These are phyloP conservation scores for Stagonosporopsis tanaceti DNA, from an alignment of 2,329 filamentous ascomycete species.

Conservation along the genomic window DNA sequence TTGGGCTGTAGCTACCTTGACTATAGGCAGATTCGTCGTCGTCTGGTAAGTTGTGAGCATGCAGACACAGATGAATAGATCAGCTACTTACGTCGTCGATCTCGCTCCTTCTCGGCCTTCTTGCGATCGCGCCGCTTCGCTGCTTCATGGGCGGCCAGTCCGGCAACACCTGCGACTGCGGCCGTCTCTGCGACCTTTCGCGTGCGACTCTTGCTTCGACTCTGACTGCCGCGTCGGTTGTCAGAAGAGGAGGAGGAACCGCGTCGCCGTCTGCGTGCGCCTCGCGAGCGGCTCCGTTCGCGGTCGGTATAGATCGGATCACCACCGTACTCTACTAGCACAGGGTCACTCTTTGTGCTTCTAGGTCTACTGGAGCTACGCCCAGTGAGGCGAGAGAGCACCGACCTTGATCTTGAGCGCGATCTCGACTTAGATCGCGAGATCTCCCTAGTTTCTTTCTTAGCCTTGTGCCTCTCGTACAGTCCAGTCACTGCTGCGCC, in stretches of 20 bases:
- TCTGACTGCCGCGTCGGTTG: constrained; percentile 49
- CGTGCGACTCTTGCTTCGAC: constrained; percentile 58
- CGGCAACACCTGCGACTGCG: constrained; percentile 65
- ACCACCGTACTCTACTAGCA: constrained; percentile 70
- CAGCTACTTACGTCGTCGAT: constrained; percentile 58
- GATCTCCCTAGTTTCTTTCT: constrained; percentile 62
- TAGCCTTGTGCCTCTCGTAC: constrained; percentile 69
- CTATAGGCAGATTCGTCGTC: constrained; percentile 49
- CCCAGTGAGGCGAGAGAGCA: constrained; percentile 51
- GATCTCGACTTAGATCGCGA: constrained; percentile 50
- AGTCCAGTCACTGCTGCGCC: constrained; percentile 68
- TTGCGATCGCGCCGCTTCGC: constrained; percentile 65
- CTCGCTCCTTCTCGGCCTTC: constrained; percentile 61
- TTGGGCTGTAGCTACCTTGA: constrained; percentile 43
- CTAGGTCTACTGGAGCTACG: constrained; percentile 48
- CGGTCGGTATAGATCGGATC: constrained; percentile 66
- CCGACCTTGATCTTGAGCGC: constrained; percentile 55
- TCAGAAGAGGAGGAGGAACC: constrained; percentile 53
- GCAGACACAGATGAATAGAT: constrained; percentile 14
- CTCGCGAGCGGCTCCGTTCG: constrained; percentile 38
- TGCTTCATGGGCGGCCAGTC: constrained; percentile 65
- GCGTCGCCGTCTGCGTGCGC: constrained; percentile 53
- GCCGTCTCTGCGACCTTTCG: constrained; percentile 63
- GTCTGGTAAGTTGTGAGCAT: constrained; percentile 36
- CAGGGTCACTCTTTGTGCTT: constrained; percentile 57